Evolutionary conservation across 441 rosid species (phyloP).

Genomic region (Breynia disticha): DNA sequence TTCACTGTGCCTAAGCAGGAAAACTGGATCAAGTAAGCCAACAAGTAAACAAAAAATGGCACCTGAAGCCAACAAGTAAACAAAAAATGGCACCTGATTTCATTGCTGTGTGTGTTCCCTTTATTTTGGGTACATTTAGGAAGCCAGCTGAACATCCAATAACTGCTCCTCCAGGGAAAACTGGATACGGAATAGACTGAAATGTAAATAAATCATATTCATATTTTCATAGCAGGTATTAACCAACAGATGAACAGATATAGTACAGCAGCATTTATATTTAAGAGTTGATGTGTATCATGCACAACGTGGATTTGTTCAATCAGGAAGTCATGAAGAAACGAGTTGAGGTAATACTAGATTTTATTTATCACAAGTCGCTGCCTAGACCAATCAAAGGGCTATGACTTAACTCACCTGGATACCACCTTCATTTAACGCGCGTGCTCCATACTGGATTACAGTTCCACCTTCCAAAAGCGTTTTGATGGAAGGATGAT

Average conservation of each 20-base stretch:
- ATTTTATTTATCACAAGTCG: background rate
- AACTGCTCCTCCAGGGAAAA: conserved; percentile 95
- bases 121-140: conserved; percentile 91
- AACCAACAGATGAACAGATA: conserved; percentile 10
- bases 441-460: conserved; percentile 92
- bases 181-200: conserved; percentile 99
- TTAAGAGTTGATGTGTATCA: background rate
- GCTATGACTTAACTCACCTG: conserved; percentile 51
- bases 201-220: conserved; percentile 59
- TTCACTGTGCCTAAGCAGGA: background rate
- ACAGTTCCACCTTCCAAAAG: conserved; percentile 85
- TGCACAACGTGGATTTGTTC: too few species aligned
- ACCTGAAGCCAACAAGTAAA: conserved; percentile 43
- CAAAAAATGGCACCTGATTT: conserved; percentile 60
- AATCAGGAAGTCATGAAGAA: background rate
- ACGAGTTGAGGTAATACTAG: background rate
- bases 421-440: conserved; percentile 93
- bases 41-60: conserved; percentile 1
- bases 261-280: background rate
- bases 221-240: conserved; percentile 22
- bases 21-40: conserved; percentile 3
- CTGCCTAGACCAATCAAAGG: background rate
- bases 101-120: conserved; percentile 98
- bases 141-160: conserved; percentile 98
- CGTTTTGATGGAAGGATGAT: conserved; percentile 79